Conservation (phyloP, 208 protist species). For the Leishmania turanica region DNA sequence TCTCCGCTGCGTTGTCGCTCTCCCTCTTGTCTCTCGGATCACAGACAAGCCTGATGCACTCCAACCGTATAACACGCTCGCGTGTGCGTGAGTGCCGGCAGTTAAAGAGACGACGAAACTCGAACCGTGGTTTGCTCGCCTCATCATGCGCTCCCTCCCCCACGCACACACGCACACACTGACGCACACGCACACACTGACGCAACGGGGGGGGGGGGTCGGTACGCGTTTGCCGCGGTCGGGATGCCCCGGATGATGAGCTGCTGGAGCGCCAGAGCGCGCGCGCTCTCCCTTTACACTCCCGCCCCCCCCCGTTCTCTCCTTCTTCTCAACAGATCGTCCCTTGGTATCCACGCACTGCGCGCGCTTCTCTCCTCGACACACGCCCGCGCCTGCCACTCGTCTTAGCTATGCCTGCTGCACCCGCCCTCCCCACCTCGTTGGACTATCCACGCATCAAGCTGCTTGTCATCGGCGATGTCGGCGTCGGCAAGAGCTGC, state of each 20-base stretch:
- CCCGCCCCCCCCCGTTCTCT: neutral
- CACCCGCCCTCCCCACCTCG: constrained; percentile 19
- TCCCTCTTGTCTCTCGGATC: neutral
- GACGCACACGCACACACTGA: no score
- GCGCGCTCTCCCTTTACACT: neutral
- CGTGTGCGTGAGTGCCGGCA: neutral
- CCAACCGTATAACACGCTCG: neutral
- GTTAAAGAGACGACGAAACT: neutral
- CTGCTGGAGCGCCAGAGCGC: neutral
- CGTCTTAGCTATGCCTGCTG: neutral
- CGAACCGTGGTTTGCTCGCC: no score
- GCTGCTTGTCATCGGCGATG: constrained; percentile 90
- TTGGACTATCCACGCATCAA: constrained; percentile 82
- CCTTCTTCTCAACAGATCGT: neutral
- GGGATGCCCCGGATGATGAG: neutral
- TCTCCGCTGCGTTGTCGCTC: constrained; percentile 1
- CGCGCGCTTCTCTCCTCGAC: neutral
- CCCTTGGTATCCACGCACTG: neutral
- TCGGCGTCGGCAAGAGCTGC: constrained; percentile 94
- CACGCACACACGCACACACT: no score
- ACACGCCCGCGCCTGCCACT: neutral
- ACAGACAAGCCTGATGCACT: neutral
- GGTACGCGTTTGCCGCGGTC: neutral
- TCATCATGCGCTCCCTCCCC: no score
- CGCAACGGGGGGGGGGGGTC: neutral